These are phyloP conservation scores for Suillus discolor DNA, from an alignment of 768 basidiomycete species.

Conservation along the genomic window DNA sequence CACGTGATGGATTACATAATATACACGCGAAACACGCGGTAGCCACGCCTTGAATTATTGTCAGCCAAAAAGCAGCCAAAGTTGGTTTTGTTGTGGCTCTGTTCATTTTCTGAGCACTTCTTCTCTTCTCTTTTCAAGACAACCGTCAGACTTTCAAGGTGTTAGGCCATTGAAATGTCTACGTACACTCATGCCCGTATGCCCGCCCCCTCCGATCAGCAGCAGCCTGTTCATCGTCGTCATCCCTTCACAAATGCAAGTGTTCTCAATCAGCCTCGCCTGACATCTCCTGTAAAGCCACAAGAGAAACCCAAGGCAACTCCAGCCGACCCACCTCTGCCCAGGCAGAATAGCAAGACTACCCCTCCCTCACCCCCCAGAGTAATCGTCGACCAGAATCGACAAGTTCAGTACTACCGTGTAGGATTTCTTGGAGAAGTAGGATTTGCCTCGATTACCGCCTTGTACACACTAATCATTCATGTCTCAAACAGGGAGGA, in stretches of 20 bases:
- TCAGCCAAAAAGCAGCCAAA: slow-evolving; percentile 11
- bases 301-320: slow-evolving; percentile 41
- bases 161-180: slow-evolving; percentile 51
- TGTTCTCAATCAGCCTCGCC: slow-evolving; percentile 36
- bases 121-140: slow-evolving; percentile 4
- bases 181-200: slow-evolving; percentile 39
- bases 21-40: slow-evolving; percentile 26
- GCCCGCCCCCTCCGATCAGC: slow-evolving; percentile 33
- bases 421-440: slow-evolving; percentile 92
- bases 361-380: slow-evolving; percentile 81
- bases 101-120: slow-evolving; percentile 5
- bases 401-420: slow-evolving; percentile 59
- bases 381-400: slow-evolving; percentile 67
- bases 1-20: slow-evolving; percentile 35
- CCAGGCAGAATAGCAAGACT: slow-evolving; percentile 82
- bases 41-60: slow-evolving; percentile 18
- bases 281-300: slow-evolving; percentile 36
- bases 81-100: slow-evolving; percentile 6
- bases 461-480: neutral
- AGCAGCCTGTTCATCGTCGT: slow-evolving; percentile 35
- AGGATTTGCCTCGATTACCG: slow-evolving; percentile 1
- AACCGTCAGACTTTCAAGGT: slow-evolving; percentile 36
- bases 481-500: slow-evolving; percentile 60
- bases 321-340: slow-evolving; percentile 65
- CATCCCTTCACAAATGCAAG: slow-evolving; percentile 46